Evolutionary conservation across 371 early-diverging fungal genomes (phyloP).

Genomic region (Ordospora pajunii): DNA sequence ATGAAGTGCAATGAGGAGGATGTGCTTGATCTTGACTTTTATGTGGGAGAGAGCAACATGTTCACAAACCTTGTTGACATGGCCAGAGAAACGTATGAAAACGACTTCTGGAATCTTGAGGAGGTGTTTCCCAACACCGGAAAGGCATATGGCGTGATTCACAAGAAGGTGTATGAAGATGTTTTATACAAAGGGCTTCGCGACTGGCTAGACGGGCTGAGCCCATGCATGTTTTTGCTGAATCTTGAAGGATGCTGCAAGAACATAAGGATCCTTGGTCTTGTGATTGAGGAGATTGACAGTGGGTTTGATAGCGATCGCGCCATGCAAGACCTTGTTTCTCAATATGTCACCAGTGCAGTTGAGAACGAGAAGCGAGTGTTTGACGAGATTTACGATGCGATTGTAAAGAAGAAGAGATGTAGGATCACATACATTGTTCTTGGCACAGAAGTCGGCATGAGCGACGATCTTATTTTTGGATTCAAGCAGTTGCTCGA

Average conservation of each 20-base stretch:
- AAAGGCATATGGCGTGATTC: constrained; percentile 21
- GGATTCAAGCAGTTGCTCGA: constrained; percentile 22
- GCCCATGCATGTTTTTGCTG: constrained; percentile 34
- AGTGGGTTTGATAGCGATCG: neutral
- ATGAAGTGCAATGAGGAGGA: neutral
- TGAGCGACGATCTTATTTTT: neutral
- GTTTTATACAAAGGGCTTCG: constrained; percentile 33
- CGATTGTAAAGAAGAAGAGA: constrained; percentile 1
- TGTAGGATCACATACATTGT: constrained; percentile 20
- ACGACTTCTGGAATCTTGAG: neutral
- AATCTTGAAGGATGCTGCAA: constrained; percentile 21
- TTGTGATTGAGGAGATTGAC: constrained; percentile 2
- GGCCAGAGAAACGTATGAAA: constrained; percentile 15
- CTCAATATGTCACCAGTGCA: neutral
- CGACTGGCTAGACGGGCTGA: constrained; percentile 12
- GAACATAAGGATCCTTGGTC: constrained; percentile 12
- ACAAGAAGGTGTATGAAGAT: constrained; percentile 33
- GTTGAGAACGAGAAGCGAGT: constrained; percentile 35
- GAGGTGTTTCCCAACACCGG: constrained; percentile 23
- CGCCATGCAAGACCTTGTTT: constrained; percentile 20
- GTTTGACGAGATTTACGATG: constrained; percentile 42
- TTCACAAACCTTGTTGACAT: constrained; percentile 31
- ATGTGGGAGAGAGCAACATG: constrained; percentile 13
- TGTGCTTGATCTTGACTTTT: constrained; percentile 28
- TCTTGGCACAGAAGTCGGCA: neutral